These are phyloP conservation scores for Penicillium thymicola DNA, from an alignment of 2,329 filamentous ascomycete genomes.

Conservation along the genomic window DNA sequence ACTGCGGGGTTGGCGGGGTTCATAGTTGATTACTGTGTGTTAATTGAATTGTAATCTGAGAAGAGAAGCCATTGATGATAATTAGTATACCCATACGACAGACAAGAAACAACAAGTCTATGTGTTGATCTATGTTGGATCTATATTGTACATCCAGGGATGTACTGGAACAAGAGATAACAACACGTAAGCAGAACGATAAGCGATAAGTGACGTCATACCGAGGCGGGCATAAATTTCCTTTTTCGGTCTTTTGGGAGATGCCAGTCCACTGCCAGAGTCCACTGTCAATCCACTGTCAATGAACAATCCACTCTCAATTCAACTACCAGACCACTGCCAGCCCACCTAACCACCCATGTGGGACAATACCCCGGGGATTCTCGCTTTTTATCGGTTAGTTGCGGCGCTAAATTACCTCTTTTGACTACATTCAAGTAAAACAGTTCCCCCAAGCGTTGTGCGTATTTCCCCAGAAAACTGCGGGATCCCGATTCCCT, in stretches of 20 bases:
- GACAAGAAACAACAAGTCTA: neutral
- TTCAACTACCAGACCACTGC: neutral
- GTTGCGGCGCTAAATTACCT: neutral
- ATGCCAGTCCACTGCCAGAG: neutral
- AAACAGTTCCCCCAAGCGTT: neutral
- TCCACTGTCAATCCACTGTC: neutral
- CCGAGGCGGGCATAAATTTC: neutral
- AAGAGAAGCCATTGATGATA: neutral
- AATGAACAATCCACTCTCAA: neutral
- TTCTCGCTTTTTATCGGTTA: neutral
- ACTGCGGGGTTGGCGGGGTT: slow-evolving; percentile 4
- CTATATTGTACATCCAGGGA: too few species aligned
- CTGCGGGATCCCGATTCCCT: slow-evolving; percentile 23
- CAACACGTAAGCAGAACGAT: neutral
- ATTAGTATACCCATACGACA: neutral
- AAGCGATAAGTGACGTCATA: slow-evolving; percentile 1
- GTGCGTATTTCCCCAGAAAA: slow-evolving; percentile 7
- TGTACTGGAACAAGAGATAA: too few species aligned
- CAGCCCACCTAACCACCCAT: neutral
- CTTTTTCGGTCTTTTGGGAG: neutral
- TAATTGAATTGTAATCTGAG: neutral
- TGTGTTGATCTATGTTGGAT: neutral
- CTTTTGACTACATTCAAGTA: neutral
- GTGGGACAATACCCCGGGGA: neutral
- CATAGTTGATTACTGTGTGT: slow-evolving; percentile 8